Percentiles rank a stretch among this genome's conserved stretches.
These are phyloP conservation scores for Boletus sp. DNA, from an alignment of 768 basidiomycete species.

Conservation along the genomic window DNA sequence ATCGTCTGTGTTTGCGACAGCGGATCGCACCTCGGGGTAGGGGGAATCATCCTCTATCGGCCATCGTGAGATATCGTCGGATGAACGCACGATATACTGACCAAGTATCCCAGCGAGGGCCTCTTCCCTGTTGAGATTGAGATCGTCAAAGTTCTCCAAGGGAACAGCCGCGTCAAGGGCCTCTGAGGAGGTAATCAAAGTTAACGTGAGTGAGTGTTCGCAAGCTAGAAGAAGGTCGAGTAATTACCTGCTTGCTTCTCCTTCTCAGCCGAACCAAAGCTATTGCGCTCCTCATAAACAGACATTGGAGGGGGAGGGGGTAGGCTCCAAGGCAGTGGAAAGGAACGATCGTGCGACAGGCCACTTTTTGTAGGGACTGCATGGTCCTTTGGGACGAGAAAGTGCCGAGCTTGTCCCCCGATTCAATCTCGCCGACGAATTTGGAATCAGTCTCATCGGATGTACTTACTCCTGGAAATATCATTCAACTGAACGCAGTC, in stretches of 20 bases:
- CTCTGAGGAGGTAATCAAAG: not conserved
- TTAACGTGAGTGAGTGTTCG: not conserved
- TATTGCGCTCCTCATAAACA: conserved; percentile 14
- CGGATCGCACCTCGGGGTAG: conserved; percentile 80
- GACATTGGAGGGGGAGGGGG: conserved; percentile 17
- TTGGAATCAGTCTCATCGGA: not conserved
- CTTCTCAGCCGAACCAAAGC: conserved; percentile 23
- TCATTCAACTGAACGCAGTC: not conserved
- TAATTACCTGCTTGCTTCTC: conserved; percentile 19
- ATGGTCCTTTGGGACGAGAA: not conserved
- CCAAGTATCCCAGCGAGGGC: conserved; percentile 29
- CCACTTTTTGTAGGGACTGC: conserved; percentile 14
- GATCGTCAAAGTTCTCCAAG: conserved; percentile 35
- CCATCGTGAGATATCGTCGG: conserved; percentile 14
- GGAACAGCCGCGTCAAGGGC: conserved; percentile 1
- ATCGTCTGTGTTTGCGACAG: conserved; percentile 74
- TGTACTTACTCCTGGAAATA: not conserved
- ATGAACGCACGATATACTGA: conserved; percentile 2
- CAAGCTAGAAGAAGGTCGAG: not conserved
- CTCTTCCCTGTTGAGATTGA: conserved; percentile 34
- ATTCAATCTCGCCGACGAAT: not conserved
- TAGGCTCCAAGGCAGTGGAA: not conserved
- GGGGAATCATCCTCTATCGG: conserved; percentile 69
- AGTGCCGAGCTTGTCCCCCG: not conserved
- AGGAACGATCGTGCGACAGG: not conserved